Evolutionary conservation across 441 rosid species (phyloP).

Genomic region (Populus tomentosa): DNA sequence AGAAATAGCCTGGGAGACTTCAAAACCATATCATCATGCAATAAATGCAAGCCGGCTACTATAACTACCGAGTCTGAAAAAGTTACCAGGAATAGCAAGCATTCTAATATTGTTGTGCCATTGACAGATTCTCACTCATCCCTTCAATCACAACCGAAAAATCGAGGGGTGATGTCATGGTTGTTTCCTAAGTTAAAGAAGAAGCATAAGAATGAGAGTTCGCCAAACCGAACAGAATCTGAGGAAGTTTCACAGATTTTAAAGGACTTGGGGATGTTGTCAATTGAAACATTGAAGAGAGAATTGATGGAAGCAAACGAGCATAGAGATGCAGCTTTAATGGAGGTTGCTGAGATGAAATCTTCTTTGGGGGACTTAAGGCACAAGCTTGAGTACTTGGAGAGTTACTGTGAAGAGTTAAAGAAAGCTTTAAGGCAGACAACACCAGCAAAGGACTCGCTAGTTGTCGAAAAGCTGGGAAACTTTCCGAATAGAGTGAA

Average conservation of each 20-base stretch:
- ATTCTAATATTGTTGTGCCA: constrained; percentile 75
- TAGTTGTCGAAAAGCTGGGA: constrained; percentile 27
- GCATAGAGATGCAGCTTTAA: constrained; percentile 66
- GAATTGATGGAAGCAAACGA: constrained; percentile 68
- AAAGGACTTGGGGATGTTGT: constrained; percentile 51
- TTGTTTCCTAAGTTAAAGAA: constrained; percentile 71
- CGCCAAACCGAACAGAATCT: constrained; percentile 64
- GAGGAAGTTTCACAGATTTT: constrained; percentile 65
- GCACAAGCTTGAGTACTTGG: constrained; percentile 77
- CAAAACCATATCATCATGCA: constrained; percentile 67
- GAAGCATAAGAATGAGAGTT: constrained; percentile 54
- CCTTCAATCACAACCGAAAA: constrained; percentile 51
- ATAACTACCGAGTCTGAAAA: constrained; percentile 27
- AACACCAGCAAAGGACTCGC: constrained; percentile 35
- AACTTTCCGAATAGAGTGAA: constrained; percentile 33
- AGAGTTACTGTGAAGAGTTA: constrained; percentile 72
- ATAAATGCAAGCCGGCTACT: constrained; percentile 51
- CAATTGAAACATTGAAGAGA: constrained; percentile 65
- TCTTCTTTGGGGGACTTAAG: constrained; percentile 67
- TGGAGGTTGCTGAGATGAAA: constrained; percentile 73
- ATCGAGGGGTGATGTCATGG: constrained; percentile 68
- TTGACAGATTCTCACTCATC: constrained; percentile 63
- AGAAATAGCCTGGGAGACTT: constrained; percentile 62
- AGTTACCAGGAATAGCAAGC: constrained; percentile 36
- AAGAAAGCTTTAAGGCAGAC: constrained; percentile 74